Base-by-base conservation (phyloP, 208 protist species). In the Leishmania arabica region DNA sequence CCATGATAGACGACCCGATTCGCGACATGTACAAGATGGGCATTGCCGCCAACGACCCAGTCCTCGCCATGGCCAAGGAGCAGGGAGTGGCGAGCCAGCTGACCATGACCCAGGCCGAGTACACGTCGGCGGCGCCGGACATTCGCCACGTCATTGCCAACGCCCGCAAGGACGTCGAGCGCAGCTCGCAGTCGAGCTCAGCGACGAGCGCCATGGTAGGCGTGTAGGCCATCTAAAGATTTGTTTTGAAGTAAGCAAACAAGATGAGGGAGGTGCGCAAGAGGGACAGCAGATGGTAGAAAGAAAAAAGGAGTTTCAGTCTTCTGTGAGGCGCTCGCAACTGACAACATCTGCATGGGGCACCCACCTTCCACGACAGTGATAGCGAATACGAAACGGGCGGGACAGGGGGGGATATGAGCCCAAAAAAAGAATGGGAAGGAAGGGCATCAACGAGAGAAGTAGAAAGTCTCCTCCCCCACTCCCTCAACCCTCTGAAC, bases 31-130 rank as follows among this genome's bases (percentile, higher is more conserved):
- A 88, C 79, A 93, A 92, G 84, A 74, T 93, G 73, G 89, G 86
- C 64, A 82, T 93, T 40, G 68, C 85, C 62, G 91, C 89, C 77
- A 96, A 96, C 82, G 90, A 96, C 80, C 88, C 93, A 75, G 92
- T 91, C 73, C 42, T 82, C 40, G 91, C 89, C 73, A 90, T 94
- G 77, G 90, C 90, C 56, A 92, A 93, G 86, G 86, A 82, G 62
- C 83, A 92, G 78, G 92, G 92, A 31, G 87, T 86, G 64, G 89
- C 90, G 86, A 85, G 89, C 24, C 89, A 95, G 72, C 82, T 95
- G 60, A 80, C 84, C 37, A 84, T 93, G 51, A 42, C 45, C n/a
- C 70, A 81, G 68, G 69, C 84, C 58, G 86, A 91, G 81, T 86
- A 86, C 78, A 84, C 69, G 40, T 85, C 82, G 9, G 78, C 85